Conservation (phyloP, 371 early-diverging fungal genomes). For the Actinomucor elegans region DNA sequence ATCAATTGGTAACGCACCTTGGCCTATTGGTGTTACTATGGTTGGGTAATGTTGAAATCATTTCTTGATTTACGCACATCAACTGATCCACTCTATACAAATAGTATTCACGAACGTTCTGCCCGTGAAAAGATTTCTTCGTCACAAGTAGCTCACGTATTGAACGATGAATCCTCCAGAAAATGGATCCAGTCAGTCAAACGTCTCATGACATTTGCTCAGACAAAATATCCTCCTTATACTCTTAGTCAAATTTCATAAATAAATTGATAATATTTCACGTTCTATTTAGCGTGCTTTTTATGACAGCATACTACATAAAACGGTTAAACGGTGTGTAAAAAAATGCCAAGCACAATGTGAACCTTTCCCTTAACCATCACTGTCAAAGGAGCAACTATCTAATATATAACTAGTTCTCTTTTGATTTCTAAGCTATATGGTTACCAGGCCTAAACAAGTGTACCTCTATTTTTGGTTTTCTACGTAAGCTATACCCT, state of each 20-base stretch:
- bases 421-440: too few relatives aligned
- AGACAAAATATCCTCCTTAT: conserved; percentile 87
- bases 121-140: conserved; percentile 96
- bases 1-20: conserved; percentile 96
- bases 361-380: too few relatives aligned
- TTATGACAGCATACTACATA: too few relatives aligned
- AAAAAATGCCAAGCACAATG: too few relatives aligned
- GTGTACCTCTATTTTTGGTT: too few relatives aligned
- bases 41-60: conserved; percentile 53
- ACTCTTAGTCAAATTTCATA: conserved; percentile 63
- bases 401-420: too few relatives aligned
- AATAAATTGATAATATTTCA: too few relatives aligned
- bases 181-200: conserved; percentile 99
- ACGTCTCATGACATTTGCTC: conserved; percentile 94
- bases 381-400: too few relatives aligned
- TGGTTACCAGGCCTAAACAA: too few relatives aligned
- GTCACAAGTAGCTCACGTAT: conserved; percentile 94
- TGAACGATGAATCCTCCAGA: conserved; percentile 95
- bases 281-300: too few relatives aligned
- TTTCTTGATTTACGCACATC: neutral
- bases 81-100: neutral
- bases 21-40: conserved; percentile 98
- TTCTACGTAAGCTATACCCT: too few relatives aligned
- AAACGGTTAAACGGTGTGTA: too few relatives aligned
- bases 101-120: conserved; percentile 95